A percentile compares a stretch with the other conserved stretches of the same genome.
Conservation (phyloP, 1,139 yeast species). For the Saccharomyces pastorianus region DNA sequence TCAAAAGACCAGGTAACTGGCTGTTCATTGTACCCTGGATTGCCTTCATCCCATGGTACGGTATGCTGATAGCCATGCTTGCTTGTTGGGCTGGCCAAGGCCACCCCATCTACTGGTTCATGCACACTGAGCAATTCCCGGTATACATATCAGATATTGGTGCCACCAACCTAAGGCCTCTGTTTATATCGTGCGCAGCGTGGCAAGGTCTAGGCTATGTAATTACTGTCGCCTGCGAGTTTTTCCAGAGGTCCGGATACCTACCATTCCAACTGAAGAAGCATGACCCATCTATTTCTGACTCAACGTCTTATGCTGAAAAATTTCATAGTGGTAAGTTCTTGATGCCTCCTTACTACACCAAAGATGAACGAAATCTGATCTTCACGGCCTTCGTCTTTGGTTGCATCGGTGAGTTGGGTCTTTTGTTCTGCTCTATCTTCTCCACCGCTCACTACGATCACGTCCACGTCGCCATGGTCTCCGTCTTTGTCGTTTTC, state of each 20-base stretch:
- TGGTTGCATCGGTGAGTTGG: slow-evolving; percentile 64
- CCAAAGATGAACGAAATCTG: slow-evolving; percentile 33
- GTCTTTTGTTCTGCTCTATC: slow-evolving; percentile 65
- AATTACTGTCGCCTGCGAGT: slow-evolving; percentile 41
- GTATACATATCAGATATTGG: slow-evolving; percentile 79
- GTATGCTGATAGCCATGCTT: slow-evolving; percentile 66
- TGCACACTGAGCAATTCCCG: slow-evolving; percentile 44
- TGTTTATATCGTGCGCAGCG: slow-evolving; percentile 73
- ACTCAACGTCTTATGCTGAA: slow-evolving; percentile 9
- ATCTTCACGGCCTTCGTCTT: slow-evolving; percentile 30
- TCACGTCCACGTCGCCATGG: slow-evolving; percentile 60
- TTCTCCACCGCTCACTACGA: slow-evolving; percentile 59
- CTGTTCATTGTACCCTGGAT: slow-evolving; percentile 47
- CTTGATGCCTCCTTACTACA: slow-evolving; percentile 34
- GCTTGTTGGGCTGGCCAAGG: slow-evolving; percentile 74
- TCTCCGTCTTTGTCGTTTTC: slow-evolving; percentile 64
- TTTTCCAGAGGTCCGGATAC: slow-evolving; percentile 21
- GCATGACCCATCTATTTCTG: slow-evolving; percentile 1
- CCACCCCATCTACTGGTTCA: slow-evolving; percentile 56
- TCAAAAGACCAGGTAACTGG: slow-evolving; percentile 29
- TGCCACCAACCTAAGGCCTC: slow-evolving; percentile 74
- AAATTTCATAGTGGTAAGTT: slow-evolving; percentile 11
- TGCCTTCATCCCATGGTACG: slow-evolving; percentile 60
- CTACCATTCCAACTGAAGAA: slow-evolving; percentile 10
- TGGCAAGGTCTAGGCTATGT: slow-evolving; percentile 72